A percentile compares a stretch with the other conserved stretches of the same genome.
Evolutionary conservation across 345 rosid genomes (phyloP).

Genomic region (Camelina laxa): DNA sequence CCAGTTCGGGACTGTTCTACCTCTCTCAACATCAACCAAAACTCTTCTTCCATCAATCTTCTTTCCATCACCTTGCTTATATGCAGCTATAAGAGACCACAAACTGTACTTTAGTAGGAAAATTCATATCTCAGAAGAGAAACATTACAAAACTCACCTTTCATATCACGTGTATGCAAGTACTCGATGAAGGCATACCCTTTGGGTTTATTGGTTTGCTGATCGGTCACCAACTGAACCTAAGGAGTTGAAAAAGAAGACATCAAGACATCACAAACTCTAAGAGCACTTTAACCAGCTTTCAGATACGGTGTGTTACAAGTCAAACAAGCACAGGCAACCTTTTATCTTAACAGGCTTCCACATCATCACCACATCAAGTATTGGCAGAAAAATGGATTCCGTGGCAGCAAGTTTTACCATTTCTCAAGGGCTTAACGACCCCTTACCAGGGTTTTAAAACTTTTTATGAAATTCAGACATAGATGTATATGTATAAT

Average conservation of each 20-base stretch:
- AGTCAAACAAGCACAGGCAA: slow-evolving; percentile 62
- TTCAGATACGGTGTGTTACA: slow-evolving; percentile 32
- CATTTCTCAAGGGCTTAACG: slow-evolving; percentile 60
- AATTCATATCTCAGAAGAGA: background rate
- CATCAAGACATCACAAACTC: slow-evolving; percentile 45
- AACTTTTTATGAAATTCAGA: slow-evolving; percentile 49
- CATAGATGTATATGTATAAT: slow-evolving; percentile 25
- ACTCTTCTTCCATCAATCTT: slow-evolving; percentile 99
- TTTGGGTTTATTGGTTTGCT: slow-evolving; percentile 78
- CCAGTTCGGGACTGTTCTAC: slow-evolving; percentile 99
- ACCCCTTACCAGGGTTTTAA: slow-evolving; percentile 99
- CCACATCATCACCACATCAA: slow-evolving; percentile 93
- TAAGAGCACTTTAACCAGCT: slow-evolving; percentile 20
- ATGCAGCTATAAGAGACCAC: slow-evolving; percentile 68
- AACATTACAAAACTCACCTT: slow-evolving; percentile 55
- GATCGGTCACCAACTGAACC: slow-evolving; percentile 82
- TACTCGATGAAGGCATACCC: slow-evolving; percentile 98
- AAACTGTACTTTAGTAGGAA: slow-evolving; percentile 15
- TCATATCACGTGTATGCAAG: slow-evolving; percentile 96
- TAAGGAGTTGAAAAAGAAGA: slow-evolving; percentile 48
- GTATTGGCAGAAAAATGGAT: slow-evolving; percentile 89
- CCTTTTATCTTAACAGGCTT: slow-evolving; percentile 86
- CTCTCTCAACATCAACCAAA: slow-evolving; percentile 97
- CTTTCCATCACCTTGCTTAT: slow-evolving; percentile 99
- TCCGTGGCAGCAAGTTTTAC: slow-evolving; percentile 71